These are phyloP conservation scores for Parietichytrium sp. DNA, from an alignment of 108 stramenopile species.

Conservation along the genomic window DNA sequence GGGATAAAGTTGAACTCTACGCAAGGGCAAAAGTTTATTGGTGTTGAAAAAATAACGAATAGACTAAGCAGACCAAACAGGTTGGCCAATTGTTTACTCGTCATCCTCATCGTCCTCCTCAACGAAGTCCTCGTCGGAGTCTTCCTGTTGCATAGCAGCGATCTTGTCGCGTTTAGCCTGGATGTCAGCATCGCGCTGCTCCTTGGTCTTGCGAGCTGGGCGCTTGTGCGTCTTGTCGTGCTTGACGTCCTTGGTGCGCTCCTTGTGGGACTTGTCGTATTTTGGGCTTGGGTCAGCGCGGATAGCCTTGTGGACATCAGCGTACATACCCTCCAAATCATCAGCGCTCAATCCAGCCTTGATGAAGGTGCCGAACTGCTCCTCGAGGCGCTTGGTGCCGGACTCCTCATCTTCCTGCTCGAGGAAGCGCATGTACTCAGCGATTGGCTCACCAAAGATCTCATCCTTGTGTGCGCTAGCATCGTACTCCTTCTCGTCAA, in stretches of 20 bases:
- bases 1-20: no score
- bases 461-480: constrained; percentile 91
- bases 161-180: constrained; percentile 93
- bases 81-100: constrained; percentile 35
- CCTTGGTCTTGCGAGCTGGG: constrained; percentile 79
- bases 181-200: constrained; percentile 85
- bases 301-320: constrained; percentile 85
- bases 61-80: neutral
- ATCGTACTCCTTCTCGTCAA: constrained; percentile 93
- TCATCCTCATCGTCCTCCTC: constrained; percentile 53
- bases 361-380: constrained; percentile 66
- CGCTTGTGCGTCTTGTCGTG: constrained; percentile 91
- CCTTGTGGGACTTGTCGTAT: constrained; percentile 70
- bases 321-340: constrained; percentile 79
- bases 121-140: constrained; percentile 62
- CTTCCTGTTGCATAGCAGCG: constrained; percentile 77
- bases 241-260: constrained; percentile 59
- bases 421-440: constrained; percentile 64
- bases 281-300: constrained; percentile 80
- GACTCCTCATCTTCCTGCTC: constrained; percentile 42
- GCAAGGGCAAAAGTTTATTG: no score
- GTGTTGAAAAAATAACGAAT: constrained; percentile 15
- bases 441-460: constrained; percentile 86
- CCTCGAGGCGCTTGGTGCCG: constrained; percentile 47
- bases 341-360: constrained; percentile 74